A percentile compares a stretch with the other conserved stretches of the same genome.
These are phyloP conservation scores for Stipa capillata DNA, from an alignment of 176 grass and related monocot species.

Conservation along the genomic window DNA sequence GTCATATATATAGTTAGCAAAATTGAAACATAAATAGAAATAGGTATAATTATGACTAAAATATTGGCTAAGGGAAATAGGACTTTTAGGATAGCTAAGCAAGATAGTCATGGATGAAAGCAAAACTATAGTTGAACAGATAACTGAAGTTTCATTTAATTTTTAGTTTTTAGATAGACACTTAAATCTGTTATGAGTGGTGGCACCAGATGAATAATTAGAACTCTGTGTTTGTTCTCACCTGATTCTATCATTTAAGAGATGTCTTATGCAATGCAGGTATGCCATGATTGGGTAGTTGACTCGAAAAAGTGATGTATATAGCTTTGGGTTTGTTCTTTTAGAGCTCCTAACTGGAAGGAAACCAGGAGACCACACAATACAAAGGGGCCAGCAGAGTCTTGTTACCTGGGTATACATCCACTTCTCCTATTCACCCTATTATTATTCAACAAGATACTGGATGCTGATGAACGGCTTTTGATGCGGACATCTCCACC, in stretches of 20 bases:
- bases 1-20: too few species aligned
- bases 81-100: neutral
- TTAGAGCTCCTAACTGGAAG: conserved; percentile 76
- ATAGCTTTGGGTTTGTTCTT: conserved; percentile 80
- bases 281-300: conserved; percentile 73
- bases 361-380: conserved; percentile 80
- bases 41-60: too few species aligned
- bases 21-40: too few species aligned
- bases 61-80: neutral
- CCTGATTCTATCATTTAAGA: conserved; percentile 1
- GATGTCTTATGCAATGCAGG: conserved; percentile 27
- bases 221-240: neutral
- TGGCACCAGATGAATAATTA: neutral
- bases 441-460: neutral
- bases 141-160: neutral
- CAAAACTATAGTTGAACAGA: neutral
- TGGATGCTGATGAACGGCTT: neutral
- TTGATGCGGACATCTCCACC: too few species aligned
- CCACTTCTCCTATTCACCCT: neutral
- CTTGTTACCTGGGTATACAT: conserved; percentile 80
- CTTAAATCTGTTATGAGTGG: neutral
- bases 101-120: neutral
- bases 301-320: conserved; percentile 77
- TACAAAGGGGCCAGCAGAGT: conserved; percentile 84
- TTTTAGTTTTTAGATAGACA: neutral